A percentile compares a stretch with the other conserved stretches of the same genome.
Evolutionary conservation across 805 yeast genomes (phyloP).

Genomic region (Priceomyces medius): DNA sequence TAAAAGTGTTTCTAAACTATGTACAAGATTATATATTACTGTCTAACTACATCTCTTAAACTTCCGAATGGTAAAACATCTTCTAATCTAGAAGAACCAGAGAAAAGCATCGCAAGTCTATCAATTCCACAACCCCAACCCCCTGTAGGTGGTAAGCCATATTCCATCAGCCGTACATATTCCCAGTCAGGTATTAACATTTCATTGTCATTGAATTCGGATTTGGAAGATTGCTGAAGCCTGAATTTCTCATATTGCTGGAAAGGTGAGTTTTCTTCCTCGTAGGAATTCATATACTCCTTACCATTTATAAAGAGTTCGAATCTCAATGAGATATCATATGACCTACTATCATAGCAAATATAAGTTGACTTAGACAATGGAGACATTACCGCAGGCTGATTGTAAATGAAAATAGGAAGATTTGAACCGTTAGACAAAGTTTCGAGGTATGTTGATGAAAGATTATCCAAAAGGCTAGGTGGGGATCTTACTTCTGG

Average conservation of each 20-base stretch:
- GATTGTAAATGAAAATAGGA: conserved; percentile 78
- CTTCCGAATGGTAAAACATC: conserved; percentile 75
- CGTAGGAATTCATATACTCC: conserved; percentile 91
- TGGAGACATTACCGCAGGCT: conserved; percentile 85
- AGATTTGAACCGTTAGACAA: conserved; percentile 38
- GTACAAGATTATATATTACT: conserved; percentile 29
- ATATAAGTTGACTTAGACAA: conserved; percentile 64
- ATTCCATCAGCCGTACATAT: conserved; percentile 77
- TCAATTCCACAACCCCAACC: conserved; percentile 98
- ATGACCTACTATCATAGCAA: conserved; percentile 25
- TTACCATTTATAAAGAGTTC: conserved; percentile 78
- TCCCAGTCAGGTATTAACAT: conserved; percentile 67
- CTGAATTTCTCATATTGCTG: conserved; percentile 64
- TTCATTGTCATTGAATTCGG: conserved; percentile 56
- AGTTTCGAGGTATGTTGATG: conserved; percentile 64
- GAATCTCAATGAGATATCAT: conserved; percentile 64
- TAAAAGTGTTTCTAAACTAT: too few species aligned
- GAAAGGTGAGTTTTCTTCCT: conserved; percentile 89
- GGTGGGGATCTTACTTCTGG: conserved; percentile 50
- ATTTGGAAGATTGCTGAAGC: conserved; percentile 52
- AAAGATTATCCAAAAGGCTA: conserved; percentile 63
- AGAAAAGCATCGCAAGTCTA: conserved; percentile 75
- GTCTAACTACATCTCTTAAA: conserved; percentile 65
- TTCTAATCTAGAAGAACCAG: conserved; percentile 65
- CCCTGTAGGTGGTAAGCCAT: conserved; percentile 96